phyloP scores from a whole-genome alignment of 192 early-diverging fungal species.

The Linderina pennispora region DNA sequence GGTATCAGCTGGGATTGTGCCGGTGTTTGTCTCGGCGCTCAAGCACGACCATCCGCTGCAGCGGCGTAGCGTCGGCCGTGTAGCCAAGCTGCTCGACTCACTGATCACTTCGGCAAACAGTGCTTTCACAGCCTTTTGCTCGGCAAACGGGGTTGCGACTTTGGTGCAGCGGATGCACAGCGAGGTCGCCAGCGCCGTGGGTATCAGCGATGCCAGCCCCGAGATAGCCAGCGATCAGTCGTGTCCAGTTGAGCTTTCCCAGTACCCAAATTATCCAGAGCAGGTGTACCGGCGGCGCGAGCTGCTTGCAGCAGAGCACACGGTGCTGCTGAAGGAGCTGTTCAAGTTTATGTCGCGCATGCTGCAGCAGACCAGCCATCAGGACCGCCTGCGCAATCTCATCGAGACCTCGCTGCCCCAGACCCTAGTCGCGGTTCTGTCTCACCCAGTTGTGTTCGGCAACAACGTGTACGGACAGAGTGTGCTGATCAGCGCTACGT shows the following conservation, averaged over 20 bases:
- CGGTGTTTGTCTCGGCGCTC: constrained; percentile 67
- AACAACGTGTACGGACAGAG: constrained; percentile 79
- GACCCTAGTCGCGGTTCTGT: constrained; percentile 68
- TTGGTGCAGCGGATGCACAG: constrained; percentile 73
- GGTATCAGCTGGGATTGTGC: constrained; percentile 85
- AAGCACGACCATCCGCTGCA: constrained; percentile 55
- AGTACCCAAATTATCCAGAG: constrained; percentile 16
- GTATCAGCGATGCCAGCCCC: constrained; percentile 16
- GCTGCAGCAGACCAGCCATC: constrained; percentile 88
- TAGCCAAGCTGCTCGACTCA: constrained; percentile 73
- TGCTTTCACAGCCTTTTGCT: constrained; percentile 75
- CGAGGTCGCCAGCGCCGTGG: constrained; percentile 32
- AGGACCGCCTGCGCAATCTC: constrained; percentile 89
- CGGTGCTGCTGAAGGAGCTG: constrained; percentile 75
- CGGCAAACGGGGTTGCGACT: constrained; percentile 70
- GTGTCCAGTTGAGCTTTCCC: constrained; percentile 24
- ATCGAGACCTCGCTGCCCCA: constrained; percentile 82
- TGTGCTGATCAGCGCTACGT: constrained; percentile 87
- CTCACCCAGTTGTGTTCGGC: constrained; percentile 71
- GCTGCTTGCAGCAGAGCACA: constrained; percentile 63
- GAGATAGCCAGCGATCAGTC: constrained; percentile 27
- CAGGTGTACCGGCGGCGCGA: constrained; percentile 41
- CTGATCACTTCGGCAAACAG: constrained; percentile 67
- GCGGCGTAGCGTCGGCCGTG: constrained; percentile 58
- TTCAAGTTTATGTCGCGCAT: constrained; percentile 89